Evolutionary conservation across 371 early-diverging fungal species (phyloP).

Genomic region (Dinochytrium kinnereticum): DNA sequence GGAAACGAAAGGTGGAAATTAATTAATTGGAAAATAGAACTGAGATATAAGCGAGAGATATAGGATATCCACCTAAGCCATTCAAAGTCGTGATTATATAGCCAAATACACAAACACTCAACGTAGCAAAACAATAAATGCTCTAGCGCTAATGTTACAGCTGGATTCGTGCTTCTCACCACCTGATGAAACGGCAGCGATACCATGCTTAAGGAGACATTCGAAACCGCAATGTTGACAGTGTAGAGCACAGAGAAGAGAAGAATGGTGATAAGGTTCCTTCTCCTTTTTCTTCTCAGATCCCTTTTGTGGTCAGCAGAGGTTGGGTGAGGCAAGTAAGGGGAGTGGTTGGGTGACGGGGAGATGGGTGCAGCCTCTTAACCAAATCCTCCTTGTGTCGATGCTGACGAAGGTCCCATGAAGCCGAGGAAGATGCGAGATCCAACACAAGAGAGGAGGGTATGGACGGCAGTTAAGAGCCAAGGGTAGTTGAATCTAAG

Average conservation of each 20-base stretch:
- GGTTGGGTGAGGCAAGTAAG: not conserved
- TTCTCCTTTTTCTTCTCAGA: not conserved
- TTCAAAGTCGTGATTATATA: constrained; percentile 58
- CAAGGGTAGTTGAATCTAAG: constrained; percentile 82
- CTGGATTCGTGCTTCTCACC: constrained; percentile 84
- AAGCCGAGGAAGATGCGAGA: not conserved
- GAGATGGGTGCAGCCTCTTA: too few relatives aligned
- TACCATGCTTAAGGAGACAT: constrained; percentile 80
- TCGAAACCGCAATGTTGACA: constrained; percentile 86
- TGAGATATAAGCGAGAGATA: constrained; percentile 1
- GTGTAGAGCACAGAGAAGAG: constrained; percentile 87
- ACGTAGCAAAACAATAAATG: constrained; percentile 58
- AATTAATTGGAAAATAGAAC: not conserved
- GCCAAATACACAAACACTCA: constrained; percentile 78
- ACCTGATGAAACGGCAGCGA: constrained; percentile 80
- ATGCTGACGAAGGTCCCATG: not conserved
- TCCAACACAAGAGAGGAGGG: constrained; percentile 69
- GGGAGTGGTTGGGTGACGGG: too few relatives aligned
- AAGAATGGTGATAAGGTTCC: constrained; percentile 60
- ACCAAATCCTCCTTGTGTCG: not conserved
- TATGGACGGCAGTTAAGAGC: constrained; percentile 86
- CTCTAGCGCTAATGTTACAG: constrained; percentile 76
- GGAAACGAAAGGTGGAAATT: not conserved
- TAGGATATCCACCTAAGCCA: constrained; percentile 50
- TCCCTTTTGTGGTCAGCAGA: not conserved